Evolutionary conservation across 495 filamentous ascomycete genomes (phyloP), one percentile per base, ranked within the genome.

Genomic region (Tirmania nivea): DNA sequence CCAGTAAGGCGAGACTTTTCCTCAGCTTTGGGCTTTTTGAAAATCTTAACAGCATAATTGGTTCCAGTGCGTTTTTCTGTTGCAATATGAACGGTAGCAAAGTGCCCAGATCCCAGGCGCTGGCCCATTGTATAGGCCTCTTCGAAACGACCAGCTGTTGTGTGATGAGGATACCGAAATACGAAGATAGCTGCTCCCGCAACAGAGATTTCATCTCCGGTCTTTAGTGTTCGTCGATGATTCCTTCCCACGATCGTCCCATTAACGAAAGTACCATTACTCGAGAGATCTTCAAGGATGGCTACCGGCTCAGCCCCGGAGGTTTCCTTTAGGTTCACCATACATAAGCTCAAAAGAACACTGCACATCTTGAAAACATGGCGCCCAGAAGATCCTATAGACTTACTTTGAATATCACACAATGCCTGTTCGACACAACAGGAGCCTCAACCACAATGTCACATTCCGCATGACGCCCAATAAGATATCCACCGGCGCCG

Each of bases 211-310:
- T 96, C 88, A 58, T 96, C 92, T 17, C 81, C 78, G 60, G 94
- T 83, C 52, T 84, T 70, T 35, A 99, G 74, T 62, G 93, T 83
- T 36, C 92, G 78, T 49, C 86, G 75, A 59, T 93, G 84, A 65
- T 96, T 99, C 49, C 90, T 80, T 12, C 89, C 89, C 35, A 99
- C 77, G 35, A 92, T 73, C 4, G 81, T 82, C 58, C 94, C 85
- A 61, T 95, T 95, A 52, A 99, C 81, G 65, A 86, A 95, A 2
- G 92, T 99, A 9, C 90, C 90, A 66, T 99, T 99, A 63, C 79
- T 89, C 17, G 92, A 96, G 14, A 95, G 71, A 65, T 99, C 90
- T 63, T 95, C 89, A 11, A 99, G 60, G 6, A 95, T 73, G 5
- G 86, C 92, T 31, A 92, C 69, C 0, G 77, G 69, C 55, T 83